phyloP scores from a whole-genome alignment of 306 rosid species.

The peach (Prunus persica) region Prunus_persica_NCBIv2 NC_034009.1:3294001-3294500 shows the following conservation, averaged over 20 bases:
- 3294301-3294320: not conserved
- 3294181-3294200: not conserved
- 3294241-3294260: not conserved
- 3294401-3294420: not conserved
- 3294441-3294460: not conserved
- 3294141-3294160: not conserved
- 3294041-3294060: not conserved
- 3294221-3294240: not conserved
- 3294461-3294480: not conserved
- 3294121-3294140: not conserved
- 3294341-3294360: not conserved
- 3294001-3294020: not conserved
- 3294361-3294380: not conserved
- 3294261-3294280: no score
- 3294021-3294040: not conserved
- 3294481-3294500: no score
- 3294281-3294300: no score
- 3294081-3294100: not conserved
- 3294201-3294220: not conserved
- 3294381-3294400: not conserved
- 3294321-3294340: not conserved
- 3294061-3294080: not conserved
- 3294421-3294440: not conserved
- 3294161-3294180: not conserved
- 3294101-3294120: not conserved